These are phyloP conservation scores for Saccharomycopsis oosterbeekiorum DNA, from an alignment of 805 yeast genomes.

Conservation along the genomic window DNA sequence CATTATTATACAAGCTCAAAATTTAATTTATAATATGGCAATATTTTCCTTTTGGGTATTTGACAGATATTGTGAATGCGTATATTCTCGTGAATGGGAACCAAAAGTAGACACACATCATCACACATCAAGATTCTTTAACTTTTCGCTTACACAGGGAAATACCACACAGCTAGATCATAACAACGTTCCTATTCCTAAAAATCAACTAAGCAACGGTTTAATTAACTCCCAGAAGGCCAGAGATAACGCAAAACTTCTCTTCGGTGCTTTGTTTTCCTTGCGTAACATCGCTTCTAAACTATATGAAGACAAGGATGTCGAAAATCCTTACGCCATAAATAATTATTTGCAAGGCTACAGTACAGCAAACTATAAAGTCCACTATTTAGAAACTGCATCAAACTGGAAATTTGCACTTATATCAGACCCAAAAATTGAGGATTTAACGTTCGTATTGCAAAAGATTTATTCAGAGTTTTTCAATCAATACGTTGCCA, in stretches of 20 bases:
- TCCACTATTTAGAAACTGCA: constrained; percentile 73
- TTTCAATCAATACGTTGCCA: constrained; percentile 51
- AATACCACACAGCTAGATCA: constrained; percentile 14
- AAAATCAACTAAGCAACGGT: constrained; percentile 23
- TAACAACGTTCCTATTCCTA: constrained; percentile 20
- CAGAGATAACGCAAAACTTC: constrained; percentile 65
- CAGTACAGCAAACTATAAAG: constrained; percentile 66
- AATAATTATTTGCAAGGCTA: constrained; percentile 38
- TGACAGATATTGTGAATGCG: constrained; percentile 87
- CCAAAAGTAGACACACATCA: constrained; percentile 22
- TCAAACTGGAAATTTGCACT: constrained; percentile 70
- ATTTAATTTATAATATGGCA: constrained; percentile 34
- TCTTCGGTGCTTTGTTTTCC: constrained; percentile 80
- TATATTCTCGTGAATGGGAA: constrained; percentile 67
- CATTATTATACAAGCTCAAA: background rate
- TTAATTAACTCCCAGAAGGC: constrained; percentile 44
- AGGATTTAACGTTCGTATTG: constrained; percentile 44
- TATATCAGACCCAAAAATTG: constrained; percentile 54
- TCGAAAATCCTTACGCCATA: constrained; percentile 11
- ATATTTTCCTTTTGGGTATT: constrained; percentile 83
- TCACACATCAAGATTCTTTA: constrained; percentile 20
- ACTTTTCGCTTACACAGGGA: constrained; percentile 15
- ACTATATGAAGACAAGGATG: constrained; percentile 21
- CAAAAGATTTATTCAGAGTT: constrained; percentile 49
- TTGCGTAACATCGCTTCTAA: constrained; percentile 65